Evolutionary conservation across 805 yeast species (phyloP).

Genomic region (Yarrowia hollandica): DNA sequence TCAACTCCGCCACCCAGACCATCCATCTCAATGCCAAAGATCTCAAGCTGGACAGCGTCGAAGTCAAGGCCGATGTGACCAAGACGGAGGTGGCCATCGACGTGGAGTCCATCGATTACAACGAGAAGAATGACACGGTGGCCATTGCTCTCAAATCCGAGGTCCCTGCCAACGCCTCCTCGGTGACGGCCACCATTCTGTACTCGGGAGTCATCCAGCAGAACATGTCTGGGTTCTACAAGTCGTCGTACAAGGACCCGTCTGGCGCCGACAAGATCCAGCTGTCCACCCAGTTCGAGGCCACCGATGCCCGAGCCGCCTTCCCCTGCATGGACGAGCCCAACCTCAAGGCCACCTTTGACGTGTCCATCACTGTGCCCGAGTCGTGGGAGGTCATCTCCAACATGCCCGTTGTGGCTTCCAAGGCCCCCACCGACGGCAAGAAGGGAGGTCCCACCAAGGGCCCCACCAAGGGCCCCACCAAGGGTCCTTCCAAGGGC

Average conservation of each 20-base stretch:
- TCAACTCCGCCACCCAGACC: constrained; percentile 47
- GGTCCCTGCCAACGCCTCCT: constrained; percentile 41
- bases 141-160: constrained; percentile 51
- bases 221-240: constrained; percentile 81
- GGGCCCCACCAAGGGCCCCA: constrained; percentile 24
- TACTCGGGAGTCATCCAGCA: constrained; percentile 68
- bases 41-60: constrained; percentile 52
- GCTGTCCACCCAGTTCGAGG: constrained; percentile 85
- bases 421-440: constrained; percentile 58
- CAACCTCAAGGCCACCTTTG: constrained; percentile 71
- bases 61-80: constrained; percentile 35
- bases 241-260: constrained; percentile 59
- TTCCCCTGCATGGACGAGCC: constrained; percentile 89
- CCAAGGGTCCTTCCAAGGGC: constrained; percentile 28
- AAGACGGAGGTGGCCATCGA: constrained; percentile 37
- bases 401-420: constrained; percentile 57
- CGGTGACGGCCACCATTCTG: constrained; percentile 49
- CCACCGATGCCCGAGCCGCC: constrained; percentile 83
- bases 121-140: constrained; percentile 59
- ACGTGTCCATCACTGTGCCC: constrained; percentile 54
- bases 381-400: constrained; percentile 41
- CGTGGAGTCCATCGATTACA: constrained; percentile 40
- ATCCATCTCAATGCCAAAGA: constrained; percentile 59
- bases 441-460: constrained; percentile 52
- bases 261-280: constrained; percentile 65